Percentiles rank a stretch among this genome's conserved stretches.
phyloP scores from a whole-genome alignment of 805 yeast species.

The Candida tallmaniae region DNA sequence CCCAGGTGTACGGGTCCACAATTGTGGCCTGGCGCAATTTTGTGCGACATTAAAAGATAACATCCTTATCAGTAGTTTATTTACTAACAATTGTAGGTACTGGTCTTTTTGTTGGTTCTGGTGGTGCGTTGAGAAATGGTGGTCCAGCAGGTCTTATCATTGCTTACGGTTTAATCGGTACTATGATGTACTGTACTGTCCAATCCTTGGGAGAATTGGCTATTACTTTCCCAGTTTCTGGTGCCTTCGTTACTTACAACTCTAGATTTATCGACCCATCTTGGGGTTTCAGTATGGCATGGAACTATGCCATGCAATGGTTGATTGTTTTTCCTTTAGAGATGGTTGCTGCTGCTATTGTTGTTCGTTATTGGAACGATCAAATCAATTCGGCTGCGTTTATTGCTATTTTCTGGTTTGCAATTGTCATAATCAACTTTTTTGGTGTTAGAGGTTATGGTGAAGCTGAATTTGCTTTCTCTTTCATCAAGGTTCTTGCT shows the following conservation, averaged over 20 bases:
- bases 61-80: no score
- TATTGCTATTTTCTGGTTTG: conserved; percentile 51
- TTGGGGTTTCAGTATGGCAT: conserved; percentile 63
- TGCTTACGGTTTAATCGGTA: conserved; percentile 53
- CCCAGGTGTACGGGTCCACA: no score
- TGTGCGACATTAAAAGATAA: no score
- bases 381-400: conserved; percentile 55
- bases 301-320: conserved; percentile 52
- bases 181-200: conserved; percentile 56
- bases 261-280: conserved; percentile 57
- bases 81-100: conserved; percentile 44
- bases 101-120: conserved; percentile 79
- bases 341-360: conserved; percentile 55
- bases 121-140: conserved; percentile 55
- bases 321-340: conserved; percentile 54
- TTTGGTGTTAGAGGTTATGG: conserved; percentile 58
- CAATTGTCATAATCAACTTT: conserved; percentile 41
- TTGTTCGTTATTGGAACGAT: conserved; percentile 53
- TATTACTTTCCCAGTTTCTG: conserved; percentile 62
- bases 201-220: conserved; percentile 56
- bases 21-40: no score
- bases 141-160: conserved; percentile 74
- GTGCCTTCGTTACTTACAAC: conserved; percentile 62
- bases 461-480: conserved; percentile 62
- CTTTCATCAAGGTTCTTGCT: conserved; percentile 60